A percentile compares a stretch with the other conserved stretches of the same genome.
These are phyloP conservation scores for Gaeumannomyces sp. DNA, from an alignment of 2,329 filamentous ascomycete genomes.

Conservation along the genomic window DNA sequence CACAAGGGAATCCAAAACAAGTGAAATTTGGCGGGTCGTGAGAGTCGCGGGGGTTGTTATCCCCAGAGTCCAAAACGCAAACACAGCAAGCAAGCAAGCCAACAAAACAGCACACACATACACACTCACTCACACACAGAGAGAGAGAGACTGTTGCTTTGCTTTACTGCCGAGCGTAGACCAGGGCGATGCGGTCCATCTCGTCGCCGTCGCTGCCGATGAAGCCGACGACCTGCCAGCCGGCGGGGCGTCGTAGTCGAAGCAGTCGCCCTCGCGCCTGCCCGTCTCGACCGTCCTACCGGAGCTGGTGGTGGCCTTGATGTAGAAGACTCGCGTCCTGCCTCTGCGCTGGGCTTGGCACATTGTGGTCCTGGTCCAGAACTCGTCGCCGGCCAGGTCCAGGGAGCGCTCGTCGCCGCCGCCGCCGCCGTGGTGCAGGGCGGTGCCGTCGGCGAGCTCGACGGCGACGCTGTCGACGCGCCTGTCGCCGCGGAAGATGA, in stretches of 20 bases:
- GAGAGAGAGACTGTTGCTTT: no score
- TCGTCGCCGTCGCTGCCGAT: conserved; percentile 47
- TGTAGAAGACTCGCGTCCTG: conserved; percentile 49
- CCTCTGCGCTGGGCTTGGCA: conserved; percentile 42
- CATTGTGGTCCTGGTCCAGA: conserved; percentile 40
- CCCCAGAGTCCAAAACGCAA: no score
- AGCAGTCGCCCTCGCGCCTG: conserved; percentile 39
- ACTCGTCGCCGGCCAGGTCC: conserved; percentile 39
- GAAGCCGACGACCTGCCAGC: conserved; percentile 49
- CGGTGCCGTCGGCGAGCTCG: conserved; percentile 40
- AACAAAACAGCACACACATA: neutral
- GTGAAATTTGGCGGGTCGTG: no score
- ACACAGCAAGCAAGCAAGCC: neutral
- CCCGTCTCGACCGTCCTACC: conserved; percentile 41
- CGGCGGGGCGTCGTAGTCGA: conserved; percentile 36
- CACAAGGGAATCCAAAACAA: no score
- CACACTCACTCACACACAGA: no score
- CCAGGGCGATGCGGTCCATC: conserved; percentile 46
- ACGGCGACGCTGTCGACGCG: conserved; percentile 47
- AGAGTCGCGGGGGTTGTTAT: no score
- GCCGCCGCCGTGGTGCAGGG: conserved; percentile 45
- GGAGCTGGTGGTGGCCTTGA: conserved; percentile 43
- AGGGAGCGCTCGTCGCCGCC: conserved; percentile 40
- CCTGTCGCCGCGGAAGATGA: conserved; percentile 40
- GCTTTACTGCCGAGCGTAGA: conserved; percentile 35